Conservation (phyloP, 176 grass and related monocot species). For the Zea mays region DNA sequence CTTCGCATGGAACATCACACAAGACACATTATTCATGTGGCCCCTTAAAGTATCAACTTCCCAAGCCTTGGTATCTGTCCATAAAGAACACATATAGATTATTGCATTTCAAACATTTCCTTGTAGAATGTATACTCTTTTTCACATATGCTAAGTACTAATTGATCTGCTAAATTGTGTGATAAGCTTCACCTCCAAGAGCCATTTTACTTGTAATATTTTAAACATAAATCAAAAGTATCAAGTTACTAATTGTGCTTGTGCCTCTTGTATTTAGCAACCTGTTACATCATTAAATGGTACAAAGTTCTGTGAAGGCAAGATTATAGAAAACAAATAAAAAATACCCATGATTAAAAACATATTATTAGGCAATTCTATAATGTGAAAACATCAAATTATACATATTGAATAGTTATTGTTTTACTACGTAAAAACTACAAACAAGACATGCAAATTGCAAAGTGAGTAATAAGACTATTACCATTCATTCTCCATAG, state of each 20-base stretch:
- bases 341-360: not conserved
- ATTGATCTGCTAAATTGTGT: too few species aligned
- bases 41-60: slow-evolving; percentile 93
- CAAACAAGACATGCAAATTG: not conserved
- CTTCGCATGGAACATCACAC: slow-evolving; percentile 91
- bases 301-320: not conserved
- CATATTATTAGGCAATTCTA: not conserved
- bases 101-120: not conserved
- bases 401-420: not conserved
- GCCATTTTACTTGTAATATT: too few species aligned
- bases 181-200: too few species aligned
- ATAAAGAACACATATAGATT: not conserved
- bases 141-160: too few species aligned
- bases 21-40: slow-evolving; percentile 96
- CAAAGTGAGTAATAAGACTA: not conserved
- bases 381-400: not conserved
- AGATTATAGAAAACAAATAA: not conserved
- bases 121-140: not conserved
- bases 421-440: not conserved
- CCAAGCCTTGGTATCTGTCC: slow-evolving; percentile 90
- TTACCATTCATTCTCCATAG: slow-evolving; percentile 92
- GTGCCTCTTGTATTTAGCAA: slow-evolving; percentile 8
- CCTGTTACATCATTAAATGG: not conserved
- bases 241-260: not conserved
- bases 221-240: not conserved